Base-by-base conservation (phyloP, 2,329 filamentous ascomycete genomes). In the Colletotrichum sp. region DNA sequence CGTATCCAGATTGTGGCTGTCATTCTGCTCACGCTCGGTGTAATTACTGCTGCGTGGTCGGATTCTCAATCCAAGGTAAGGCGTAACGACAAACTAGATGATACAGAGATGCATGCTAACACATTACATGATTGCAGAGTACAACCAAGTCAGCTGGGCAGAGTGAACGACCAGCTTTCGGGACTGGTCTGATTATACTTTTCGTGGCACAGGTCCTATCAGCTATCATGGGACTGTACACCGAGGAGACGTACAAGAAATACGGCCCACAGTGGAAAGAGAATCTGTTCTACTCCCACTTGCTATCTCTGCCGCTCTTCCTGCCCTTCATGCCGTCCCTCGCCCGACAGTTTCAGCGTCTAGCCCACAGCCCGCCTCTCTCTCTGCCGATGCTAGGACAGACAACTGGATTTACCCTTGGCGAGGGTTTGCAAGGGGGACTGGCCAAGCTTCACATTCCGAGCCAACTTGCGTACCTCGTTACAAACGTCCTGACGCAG, bases 241-340 rank as follows among this genome's bases (percentile, higher is more conserved):
- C 96, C 0, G 96, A 99, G 84, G 93, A 96, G 79, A 95, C 96
- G 1, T 99, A 99, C 86, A 91, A 91, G 75, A 91, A 90, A 72
- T 96, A 98, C 84, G 96, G 96, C 8, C 94, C 95, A 34, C 94
- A 97, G 84, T 99, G 97, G 95, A 94, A 94, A 80, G 97, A 99
- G 84, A 98, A 98, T 79, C 90, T 99, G 15, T 99, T 99, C 87
- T 99, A 99, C 87, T 98, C 95, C 3, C 93, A 94, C 79, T 83
- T 95, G 9, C 88, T 96, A 26, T 95, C 94, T 1, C 86, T 97
- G 59, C 94, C 95, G 0, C 88, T 97, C 26, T 97, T 96, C 81
- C 81, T 94, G 4, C 94, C 93, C 5, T 94, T 96, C 78, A 84
- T 91, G n/a, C 90, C 90, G 2, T 92, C 91, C 4, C 90, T 97